Conservation (phyloP, 768 basidiomycete genomes). For the Ramaria rubella region DNA sequence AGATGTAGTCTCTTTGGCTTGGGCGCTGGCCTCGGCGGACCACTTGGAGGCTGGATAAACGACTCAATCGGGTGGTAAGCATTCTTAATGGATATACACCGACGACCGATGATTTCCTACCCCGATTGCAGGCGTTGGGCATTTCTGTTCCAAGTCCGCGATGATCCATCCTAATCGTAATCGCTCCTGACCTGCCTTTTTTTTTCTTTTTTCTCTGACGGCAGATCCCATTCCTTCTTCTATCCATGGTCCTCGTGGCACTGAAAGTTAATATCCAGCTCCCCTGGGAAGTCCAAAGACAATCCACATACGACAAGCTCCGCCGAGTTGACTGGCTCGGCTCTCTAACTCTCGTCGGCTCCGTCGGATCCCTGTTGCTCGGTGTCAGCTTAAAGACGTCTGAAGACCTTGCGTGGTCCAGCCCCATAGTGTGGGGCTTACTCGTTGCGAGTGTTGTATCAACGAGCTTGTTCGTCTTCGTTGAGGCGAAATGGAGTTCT, state of each 20-base stretch:
- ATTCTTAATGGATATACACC: conserved; percentile 10
- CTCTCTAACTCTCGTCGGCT: conserved; percentile 67
- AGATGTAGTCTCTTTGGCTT: conserved; percentile 68
- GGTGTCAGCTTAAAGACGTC: conserved; percentile 73
- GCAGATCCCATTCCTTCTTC: conserved; percentile 62
- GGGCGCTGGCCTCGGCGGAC: conserved; percentile 76
- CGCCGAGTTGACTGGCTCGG: conserved; percentile 81
- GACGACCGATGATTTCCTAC: neutral
- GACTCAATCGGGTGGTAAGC: conserved; percentile 80
- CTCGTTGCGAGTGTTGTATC: conserved; percentile 51
- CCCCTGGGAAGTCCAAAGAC: conserved; percentile 57
- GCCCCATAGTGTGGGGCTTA: conserved; percentile 65
- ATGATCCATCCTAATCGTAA: no score
- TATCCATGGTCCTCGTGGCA: conserved; percentile 64
- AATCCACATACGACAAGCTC: conserved; percentile 55
- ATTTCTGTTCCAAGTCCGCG: conserved; percentile 80
- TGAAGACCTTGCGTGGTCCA: conserved; percentile 70
- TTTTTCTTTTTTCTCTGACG: conserved; percentile 16
- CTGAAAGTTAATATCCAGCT: conserved; percentile 74
- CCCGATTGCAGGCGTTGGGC: conserved; percentile 62
- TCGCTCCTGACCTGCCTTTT: conserved; percentile 38
- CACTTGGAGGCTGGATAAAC: conserved; percentile 78
- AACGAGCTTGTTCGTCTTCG: conserved; percentile 56
- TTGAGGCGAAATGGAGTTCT: conserved; percentile 70
- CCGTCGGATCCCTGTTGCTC: conserved; percentile 64